Conservation (phyloP, 2,329 filamentous ascomycete genomes). For the Teratosphaeria viscida region DNA sequence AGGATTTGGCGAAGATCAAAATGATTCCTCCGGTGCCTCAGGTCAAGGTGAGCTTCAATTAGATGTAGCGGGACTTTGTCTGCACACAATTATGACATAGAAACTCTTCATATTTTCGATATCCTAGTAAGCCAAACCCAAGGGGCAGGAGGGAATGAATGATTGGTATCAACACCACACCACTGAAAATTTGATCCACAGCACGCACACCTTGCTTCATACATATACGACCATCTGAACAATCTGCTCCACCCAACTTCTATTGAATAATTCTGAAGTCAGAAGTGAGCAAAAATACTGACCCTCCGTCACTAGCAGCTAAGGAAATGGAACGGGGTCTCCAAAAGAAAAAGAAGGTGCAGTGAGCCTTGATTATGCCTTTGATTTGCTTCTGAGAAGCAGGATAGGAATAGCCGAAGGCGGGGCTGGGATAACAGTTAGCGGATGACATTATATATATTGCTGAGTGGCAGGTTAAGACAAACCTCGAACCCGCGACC, state of each 20-base stretch:
- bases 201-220: constrained; percentile 5
- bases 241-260: too few relatives aligned
- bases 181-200: constrained; percentile 7
- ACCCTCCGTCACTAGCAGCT: too few relatives aligned
- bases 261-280: too few relatives aligned
- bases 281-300: too few relatives aligned
- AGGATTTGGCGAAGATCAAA: constrained; percentile 33
- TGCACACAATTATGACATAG: background rate
- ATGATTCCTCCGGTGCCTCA: constrained; percentile 31
- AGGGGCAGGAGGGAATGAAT: background rate
- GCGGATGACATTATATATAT: background rate
- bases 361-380: constrained; percentile 5
- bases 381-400: background rate
- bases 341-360: constrained; percentile 2
- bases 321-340: background rate
- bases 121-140: background rate
- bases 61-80: background rate
- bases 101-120: background rate
- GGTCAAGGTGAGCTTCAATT: constrained; percentile 16
- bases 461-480: background rate
- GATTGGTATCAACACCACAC: background rate
- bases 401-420: constrained; percentile 17
- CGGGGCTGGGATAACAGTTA: constrained; percentile 3
- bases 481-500: constrained; percentile 10
- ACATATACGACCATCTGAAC: background rate